phyloP scores from a whole-genome alignment of 2,329 filamentous ascomycete genomes.

The Metarhizium brunneum region DNA sequence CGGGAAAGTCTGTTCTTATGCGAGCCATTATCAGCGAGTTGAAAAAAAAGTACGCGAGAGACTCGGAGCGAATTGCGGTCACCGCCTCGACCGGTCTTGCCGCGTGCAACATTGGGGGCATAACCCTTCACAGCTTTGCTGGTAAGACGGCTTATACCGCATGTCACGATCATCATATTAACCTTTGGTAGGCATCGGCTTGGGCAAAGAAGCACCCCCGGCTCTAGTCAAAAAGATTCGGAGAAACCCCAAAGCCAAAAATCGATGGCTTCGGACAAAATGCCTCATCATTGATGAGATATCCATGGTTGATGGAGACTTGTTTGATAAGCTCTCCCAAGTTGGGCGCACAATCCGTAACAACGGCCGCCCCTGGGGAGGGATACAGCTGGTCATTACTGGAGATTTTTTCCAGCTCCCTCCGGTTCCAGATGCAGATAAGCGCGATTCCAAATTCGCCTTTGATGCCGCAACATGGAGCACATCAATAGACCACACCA shows the following conservation, averaged over 20 bases:
- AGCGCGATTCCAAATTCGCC: slow-evolving; percentile 68
- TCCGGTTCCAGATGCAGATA: slow-evolving; percentile 73
- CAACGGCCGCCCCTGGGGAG: slow-evolving; percentile 87
- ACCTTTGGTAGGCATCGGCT: slow-evolving; percentile 51
- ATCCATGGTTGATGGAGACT: slow-evolving; percentile 95
- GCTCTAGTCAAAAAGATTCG: slow-evolving; percentile 85
- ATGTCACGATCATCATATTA: slow-evolving; percentile 1
- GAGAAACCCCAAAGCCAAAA: slow-evolving; percentile 77
- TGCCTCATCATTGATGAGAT: slow-evolving; percentile 89
- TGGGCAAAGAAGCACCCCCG: slow-evolving; percentile 80
- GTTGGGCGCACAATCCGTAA: slow-evolving; percentile 80
- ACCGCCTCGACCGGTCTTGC: slow-evolving; percentile 94
- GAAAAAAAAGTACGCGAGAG: slow-evolving; percentile 63
- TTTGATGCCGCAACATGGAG: slow-evolving; percentile 91
- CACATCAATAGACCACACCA: slow-evolving; percentile 89
- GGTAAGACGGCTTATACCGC: slow-evolving; percentile 34
- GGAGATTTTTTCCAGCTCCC: slow-evolving; percentile 97
- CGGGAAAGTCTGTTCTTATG: slow-evolving; percentile 94
- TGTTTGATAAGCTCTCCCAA: slow-evolving; percentile 91
- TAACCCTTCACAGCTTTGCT: slow-evolving; percentile 91
- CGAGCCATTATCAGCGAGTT: slow-evolving; percentile 79
- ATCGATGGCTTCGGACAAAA: slow-evolving; percentile 81
- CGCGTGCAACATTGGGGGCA: slow-evolving; percentile 92
- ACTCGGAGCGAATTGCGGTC: slow-evolving; percentile 80
- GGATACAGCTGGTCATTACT: slow-evolving; percentile 90